Base-by-base conservation (phyloP, 176 grass and related monocot species). In the Pontederia paniculata region DNA sequence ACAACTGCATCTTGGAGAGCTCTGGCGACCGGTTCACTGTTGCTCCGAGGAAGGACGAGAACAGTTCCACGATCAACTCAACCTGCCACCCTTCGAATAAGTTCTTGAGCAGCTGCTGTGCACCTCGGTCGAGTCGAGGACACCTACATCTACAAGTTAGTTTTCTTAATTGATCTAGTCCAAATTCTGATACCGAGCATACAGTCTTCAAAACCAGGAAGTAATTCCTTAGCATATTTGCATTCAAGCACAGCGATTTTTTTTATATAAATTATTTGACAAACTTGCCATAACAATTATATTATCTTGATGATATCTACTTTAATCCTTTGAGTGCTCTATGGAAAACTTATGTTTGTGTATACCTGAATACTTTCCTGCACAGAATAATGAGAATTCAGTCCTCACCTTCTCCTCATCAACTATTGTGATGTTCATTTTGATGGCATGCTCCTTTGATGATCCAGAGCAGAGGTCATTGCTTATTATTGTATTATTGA, bases 1-100 rank as follows among this genome's bases (percentile, higher is more conserved):
- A 95, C 56, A 78, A 95, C 74, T 72, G 81, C 59, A 81, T 95
- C 21, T 74, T 95, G 0, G 83, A 89, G 75, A 83, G 75, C 76
- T 73, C 48, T 54, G 76, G 79, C 2, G 84, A 88, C 20, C 69
- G 60, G 43, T n/a, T 66, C 23, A 19, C 50, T 3, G 63, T 9
- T 11, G 5, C 57, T 3, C 10, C 41, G 0, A 72, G 59, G 68
- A n/a, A 17, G 52, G 67, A 28, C 59, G 72, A 20, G 43, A 58
- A 21, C 12, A 37, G 65, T 9, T 43, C 62, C 14, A 56, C n/a
- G 17, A 63, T 57, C 12, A 68, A 66, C 59, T 51, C 55, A 5
- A 37, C 70, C 21, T 48, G 14, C 18, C 53, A 49, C 12, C 62
- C 20, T 19, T 43, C 65, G 9, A 74, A 47, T 60, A 81, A 75